Conservation (phyloP, 192 early-diverging fungal genomes). For the Coemansia sp. region DNA sequence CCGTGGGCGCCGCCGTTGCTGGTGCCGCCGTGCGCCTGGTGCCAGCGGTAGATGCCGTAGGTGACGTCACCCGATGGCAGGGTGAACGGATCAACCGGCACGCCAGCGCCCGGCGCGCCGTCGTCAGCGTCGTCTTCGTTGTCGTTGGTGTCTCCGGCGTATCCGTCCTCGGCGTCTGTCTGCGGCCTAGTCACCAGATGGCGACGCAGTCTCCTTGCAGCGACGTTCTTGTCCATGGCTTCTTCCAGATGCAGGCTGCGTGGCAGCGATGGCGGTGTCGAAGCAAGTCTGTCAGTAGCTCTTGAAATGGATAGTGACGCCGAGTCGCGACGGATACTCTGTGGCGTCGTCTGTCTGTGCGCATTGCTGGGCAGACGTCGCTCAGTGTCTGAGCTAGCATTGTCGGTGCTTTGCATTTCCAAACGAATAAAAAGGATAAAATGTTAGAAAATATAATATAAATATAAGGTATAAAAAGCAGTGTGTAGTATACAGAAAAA, state of each 20-base stretch:
- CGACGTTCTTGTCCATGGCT: constrained; percentile 20
- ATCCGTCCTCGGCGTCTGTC: constrained; percentile 13
- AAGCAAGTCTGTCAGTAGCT: constrained; percentile 43
- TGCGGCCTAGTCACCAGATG: constrained; percentile 65
- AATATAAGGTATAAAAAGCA: background rate
- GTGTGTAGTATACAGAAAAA: background rate
- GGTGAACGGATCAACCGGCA: constrained; percentile 56
- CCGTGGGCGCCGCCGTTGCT: constrained; percentile 2
- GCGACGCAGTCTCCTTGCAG: constrained; percentile 67
- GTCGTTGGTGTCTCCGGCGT: constrained; percentile 38
- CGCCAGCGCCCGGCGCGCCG: background rate
- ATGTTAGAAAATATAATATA: background rate
- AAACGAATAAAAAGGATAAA: constrained; percentile 6
- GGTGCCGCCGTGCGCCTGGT: constrained; percentile 55
- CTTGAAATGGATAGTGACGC: constrained; percentile 17
- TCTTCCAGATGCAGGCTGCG: constrained; percentile 41
- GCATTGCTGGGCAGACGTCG: constrained; percentile 30
- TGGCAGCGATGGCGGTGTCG: constrained; percentile 38
- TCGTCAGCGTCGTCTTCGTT: constrained; percentile 23
- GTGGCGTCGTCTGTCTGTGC: constrained; percentile 25
- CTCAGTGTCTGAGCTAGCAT: constrained; percentile 21
- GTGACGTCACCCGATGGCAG: constrained; percentile 64
- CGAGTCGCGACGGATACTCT: constrained; percentile 27
- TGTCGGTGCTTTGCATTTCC: background rate
- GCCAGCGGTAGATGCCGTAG: constrained; percentile 83